phyloP scores from a whole-genome alignment of 2,329 filamentous ascomycete species.

The Trichophyton benhamiae region DNA sequence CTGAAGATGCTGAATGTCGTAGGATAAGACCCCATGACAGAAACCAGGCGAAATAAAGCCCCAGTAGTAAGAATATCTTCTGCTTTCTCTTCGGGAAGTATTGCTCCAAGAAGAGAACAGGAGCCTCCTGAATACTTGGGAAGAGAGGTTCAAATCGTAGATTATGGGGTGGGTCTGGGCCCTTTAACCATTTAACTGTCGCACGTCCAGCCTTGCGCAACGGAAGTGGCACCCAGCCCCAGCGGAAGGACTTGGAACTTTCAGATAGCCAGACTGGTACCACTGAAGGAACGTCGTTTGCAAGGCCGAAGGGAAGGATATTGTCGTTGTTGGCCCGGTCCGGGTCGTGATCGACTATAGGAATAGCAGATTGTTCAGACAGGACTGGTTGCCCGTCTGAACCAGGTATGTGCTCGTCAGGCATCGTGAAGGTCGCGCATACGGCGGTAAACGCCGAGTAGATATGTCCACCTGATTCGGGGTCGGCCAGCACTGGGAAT shows the following conservation, averaged over 20 bases:
- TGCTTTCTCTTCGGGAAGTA: conserved; percentile 37
- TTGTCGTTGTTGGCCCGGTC: conserved; percentile 23
- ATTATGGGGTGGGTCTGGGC: conserved; percentile 35
- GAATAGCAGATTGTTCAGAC: conserved; percentile 23
- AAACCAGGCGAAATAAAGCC: conserved; percentile 37
- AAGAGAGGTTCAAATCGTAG: conserved; percentile 37
- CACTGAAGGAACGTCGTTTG: conserved; percentile 14
- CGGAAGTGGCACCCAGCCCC: conserved; percentile 37
- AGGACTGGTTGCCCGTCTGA: conserved; percentile 15
- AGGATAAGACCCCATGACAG: conserved; percentile 36
- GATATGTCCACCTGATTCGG: neutral
- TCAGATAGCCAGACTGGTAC: conserved; percentile 39
- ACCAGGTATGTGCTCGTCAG: conserved; percentile 23
- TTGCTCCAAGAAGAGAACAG: conserved; percentile 31
- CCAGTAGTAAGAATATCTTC: conserved; percentile 31
- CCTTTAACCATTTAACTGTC: conserved; percentile 35
- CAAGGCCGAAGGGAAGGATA: conserved; percentile 13
- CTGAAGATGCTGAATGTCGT: conserved; percentile 34
- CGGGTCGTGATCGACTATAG: conserved; percentile 19
- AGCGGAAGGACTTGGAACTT: conserved; percentile 36
- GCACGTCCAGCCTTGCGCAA: conserved; percentile 34
- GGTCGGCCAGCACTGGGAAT: too few relatives aligned
- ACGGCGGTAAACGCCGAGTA: neutral
- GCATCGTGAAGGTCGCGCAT: neutral
- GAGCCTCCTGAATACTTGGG: conserved; percentile 36